These are phyloP conservation scores for Scedosporium boydii DNA, from an alignment of 2,329 filamentous ascomycete genomes.

Conservation along the genomic window DNA sequence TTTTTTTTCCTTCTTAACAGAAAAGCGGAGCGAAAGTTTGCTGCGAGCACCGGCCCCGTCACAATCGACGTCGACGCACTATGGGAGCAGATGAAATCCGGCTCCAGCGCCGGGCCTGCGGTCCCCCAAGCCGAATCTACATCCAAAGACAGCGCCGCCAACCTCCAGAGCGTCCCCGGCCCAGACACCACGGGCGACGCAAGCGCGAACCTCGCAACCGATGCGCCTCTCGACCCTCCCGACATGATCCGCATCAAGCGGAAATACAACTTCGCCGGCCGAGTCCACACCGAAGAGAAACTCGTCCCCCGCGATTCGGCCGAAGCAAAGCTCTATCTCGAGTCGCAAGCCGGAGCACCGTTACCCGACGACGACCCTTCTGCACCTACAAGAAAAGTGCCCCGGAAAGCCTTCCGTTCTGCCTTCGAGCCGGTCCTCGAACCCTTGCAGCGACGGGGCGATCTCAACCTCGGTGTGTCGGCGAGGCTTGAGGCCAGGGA, in stretches of 20 bases:
- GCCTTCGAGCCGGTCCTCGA: slow-evolving; percentile 50
- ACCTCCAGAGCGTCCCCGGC: slow-evolving; percentile 4
- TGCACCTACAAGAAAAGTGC: slow-evolving; percentile 25
- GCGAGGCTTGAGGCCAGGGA: slow-evolving; percentile 34
- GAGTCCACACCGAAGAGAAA: slow-evolving; percentile 63
- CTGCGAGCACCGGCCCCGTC: slow-evolving; percentile 45
- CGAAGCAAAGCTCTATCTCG: slow-evolving; percentile 55
- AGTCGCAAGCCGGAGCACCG: slow-evolving; percentile 31
- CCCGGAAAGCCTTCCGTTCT: slow-evolving; percentile 50
- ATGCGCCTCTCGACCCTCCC: slow-evolving; percentile 13
- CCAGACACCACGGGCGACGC: slow-evolving; percentile 1
- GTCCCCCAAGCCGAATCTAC: slow-evolving; percentile 7
- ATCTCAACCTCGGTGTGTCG: slow-evolving; percentile 49
- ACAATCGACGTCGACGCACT: slow-evolving; percentile 64
- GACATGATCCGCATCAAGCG: slow-evolving; percentile 56
- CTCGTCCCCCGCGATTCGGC: slow-evolving; percentile 55
- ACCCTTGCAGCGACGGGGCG: slow-evolving; percentile 32
- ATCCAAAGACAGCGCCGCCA: neutral
- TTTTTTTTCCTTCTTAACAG: slow-evolving; percentile 22
- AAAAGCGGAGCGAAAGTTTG: slow-evolving; percentile 46
- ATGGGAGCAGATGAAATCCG: slow-evolving; percentile 57
- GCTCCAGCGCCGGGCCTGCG: slow-evolving; percentile 11
- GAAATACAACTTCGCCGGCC: slow-evolving; percentile 66
- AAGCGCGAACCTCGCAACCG: neutral
- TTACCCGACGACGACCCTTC: slow-evolving; percentile 7